phyloP scores from a whole-genome alignment of 2,329 filamentous ascomycete genomes.

The Colletotrichum sidae region DNA sequence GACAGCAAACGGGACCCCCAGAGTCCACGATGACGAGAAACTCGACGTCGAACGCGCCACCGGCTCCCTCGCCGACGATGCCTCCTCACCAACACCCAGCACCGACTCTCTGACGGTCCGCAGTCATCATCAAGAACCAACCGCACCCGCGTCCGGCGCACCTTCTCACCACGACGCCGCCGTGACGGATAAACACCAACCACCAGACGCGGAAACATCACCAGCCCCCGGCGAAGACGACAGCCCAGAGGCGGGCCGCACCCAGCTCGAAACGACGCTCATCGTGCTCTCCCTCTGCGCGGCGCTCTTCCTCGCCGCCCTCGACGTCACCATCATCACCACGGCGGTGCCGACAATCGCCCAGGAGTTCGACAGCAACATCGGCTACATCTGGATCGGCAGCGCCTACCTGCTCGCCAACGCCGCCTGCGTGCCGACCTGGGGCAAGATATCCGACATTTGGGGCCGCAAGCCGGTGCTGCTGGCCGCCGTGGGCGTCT shows the following conservation, averaged over 20 bases:
- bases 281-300: slow-evolving; percentile 38
- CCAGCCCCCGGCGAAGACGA: slow-evolving; percentile 8
- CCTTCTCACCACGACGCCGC: background rate
- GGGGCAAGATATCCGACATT: slow-evolving; percentile 73
- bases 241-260: slow-evolving; percentile 49
- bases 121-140: slow-evolving; percentile 9
- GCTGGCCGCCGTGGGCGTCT: slow-evolving; percentile 59
- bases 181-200: background rate
- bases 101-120: slow-evolving; percentile 27
- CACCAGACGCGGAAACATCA: no score
- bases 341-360: slow-evolving; percentile 72
- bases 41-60: slow-evolving; percentile 27
- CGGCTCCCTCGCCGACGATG: slow-evolving; percentile 19
- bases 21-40: slow-evolving; percentile 34
- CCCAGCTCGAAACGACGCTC: slow-evolving; percentile 48
- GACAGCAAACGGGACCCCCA: slow-evolving; percentile 6
- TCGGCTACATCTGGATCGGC: slow-evolving; percentile 83
- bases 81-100: slow-evolving; percentile 9
- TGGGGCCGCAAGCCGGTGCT: slow-evolving; percentile 68
- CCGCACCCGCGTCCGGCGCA: background rate
- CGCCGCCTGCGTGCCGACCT: slow-evolving; percentile 75
- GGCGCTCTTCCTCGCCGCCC: slow-evolving; percentile 56
- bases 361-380: slow-evolving; percentile 67
- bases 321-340: slow-evolving; percentile 69
- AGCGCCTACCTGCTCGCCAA: slow-evolving; percentile 78